Percentiles rank a stretch among this genome's conserved stretches.
phyloP scores from a whole-genome alignment of 2,329 filamentous ascomycete species.

The Penicillium corylophilum region DNA sequence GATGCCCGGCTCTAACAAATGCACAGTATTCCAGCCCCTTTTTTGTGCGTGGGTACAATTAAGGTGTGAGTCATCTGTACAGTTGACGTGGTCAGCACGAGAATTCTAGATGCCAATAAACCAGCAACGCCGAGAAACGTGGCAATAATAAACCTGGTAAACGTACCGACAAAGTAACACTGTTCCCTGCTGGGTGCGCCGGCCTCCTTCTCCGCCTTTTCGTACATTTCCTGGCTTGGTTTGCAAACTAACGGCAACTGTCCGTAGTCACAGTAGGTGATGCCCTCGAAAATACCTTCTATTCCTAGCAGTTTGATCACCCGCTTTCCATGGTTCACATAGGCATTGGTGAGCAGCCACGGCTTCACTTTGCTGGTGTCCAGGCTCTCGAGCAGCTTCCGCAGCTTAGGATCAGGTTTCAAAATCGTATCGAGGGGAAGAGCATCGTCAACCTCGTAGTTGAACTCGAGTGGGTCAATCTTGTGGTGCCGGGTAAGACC shows the following conservation, averaged over 20 bases:
- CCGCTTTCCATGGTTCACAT: constrained; percentile 79
- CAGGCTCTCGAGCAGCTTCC: constrained; percentile 74
- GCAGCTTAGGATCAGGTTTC: constrained; percentile 71
- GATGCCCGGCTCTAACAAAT: constrained; percentile 77
- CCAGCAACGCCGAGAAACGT: not conserved
- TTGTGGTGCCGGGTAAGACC: constrained; percentile 91
- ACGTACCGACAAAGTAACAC: constrained; percentile 90
- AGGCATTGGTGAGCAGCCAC: constrained; percentile 97
- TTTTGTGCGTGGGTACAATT: constrained; percentile 77
- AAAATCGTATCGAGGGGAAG: constrained; percentile 83
- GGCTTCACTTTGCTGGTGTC: constrained; percentile 79
- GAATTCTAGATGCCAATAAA: not conserved
- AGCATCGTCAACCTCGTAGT: constrained; percentile 90
- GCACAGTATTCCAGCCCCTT: constrained; percentile 81
- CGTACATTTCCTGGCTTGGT: constrained; percentile 77
- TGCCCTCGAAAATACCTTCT: constrained; percentile 87
- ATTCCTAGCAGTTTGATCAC: constrained; percentile 79
- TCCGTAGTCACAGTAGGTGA: constrained; percentile 91
- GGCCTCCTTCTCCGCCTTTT: constrained; percentile 84
- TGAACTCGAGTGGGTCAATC: constrained; percentile 94
- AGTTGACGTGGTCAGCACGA: constrained; percentile 14
- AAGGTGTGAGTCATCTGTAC: constrained; percentile 72
- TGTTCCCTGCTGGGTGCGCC: constrained; percentile 65
- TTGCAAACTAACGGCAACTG: constrained; percentile 78
- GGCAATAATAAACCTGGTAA: not conserved